Evolutionary conservation across 139 green algal genomes (phyloP).

Genomic region (Asterochloris sp.): DNA sequence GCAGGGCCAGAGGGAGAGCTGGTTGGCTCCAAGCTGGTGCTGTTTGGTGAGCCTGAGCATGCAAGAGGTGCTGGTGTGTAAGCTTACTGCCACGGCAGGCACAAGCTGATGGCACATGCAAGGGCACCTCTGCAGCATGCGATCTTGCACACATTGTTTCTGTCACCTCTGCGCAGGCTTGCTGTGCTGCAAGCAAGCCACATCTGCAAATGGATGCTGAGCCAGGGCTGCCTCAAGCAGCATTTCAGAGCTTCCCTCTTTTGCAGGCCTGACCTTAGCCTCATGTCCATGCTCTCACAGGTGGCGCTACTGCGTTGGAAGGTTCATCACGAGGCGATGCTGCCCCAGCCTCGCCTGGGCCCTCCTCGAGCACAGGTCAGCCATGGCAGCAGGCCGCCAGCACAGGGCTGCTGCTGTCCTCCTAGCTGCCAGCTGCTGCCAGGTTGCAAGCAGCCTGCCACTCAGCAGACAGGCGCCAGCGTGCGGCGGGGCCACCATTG

Average conservation of each 20-base stretch:
- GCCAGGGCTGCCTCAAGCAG: neutral
- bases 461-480: too few species aligned
- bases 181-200: too few species aligned
- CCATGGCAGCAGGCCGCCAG: neutral
- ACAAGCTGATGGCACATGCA: neutral
- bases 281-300: conserved; percentile 32
- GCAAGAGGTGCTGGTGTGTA: neutral
- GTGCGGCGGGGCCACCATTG: too few species aligned
- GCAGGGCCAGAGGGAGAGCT: conserved; percentile 65
- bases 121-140: neutral
- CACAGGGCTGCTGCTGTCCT: too few species aligned
- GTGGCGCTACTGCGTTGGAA: conserved; percentile 90
- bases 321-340: conserved; percentile 27
- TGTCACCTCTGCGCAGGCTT: too few species aligned
- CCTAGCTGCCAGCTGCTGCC: too few species aligned
- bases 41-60: conserved; percentile 73
- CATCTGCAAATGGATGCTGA: too few species aligned
- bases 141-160: neutral
- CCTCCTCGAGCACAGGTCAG: conserved; percentile 18
- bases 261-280: neutral
- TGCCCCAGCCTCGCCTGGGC: conserved; percentile 26
- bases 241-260: neutral
- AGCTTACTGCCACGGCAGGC: neutral
- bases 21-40: conserved; percentile 67
- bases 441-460: too few species aligned